phyloP scores from a whole-genome alignment of 768 basidiomycete genomes.

The Hirschioporus abietinus region DNA sequence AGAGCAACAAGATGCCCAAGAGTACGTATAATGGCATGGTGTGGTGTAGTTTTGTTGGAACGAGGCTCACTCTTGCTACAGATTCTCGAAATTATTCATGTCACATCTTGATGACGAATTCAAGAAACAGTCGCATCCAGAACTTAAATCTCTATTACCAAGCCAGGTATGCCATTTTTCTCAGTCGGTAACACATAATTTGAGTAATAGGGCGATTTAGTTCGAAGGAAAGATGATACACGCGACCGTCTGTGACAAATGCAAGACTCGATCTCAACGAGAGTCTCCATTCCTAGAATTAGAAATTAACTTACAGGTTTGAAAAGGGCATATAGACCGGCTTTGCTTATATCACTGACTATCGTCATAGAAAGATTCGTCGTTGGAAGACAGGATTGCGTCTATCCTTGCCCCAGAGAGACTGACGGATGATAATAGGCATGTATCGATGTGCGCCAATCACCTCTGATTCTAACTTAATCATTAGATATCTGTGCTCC shows the following conservation, averaged over 20 bases:
- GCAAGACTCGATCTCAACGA: conserved; percentile 63
- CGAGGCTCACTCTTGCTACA: conserved; percentile 24
- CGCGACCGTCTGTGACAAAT: conserved; percentile 70
- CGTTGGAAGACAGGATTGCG: conserved; percentile 68
- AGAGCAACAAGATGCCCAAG: conserved; percentile 96
- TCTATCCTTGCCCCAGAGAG: conserved; percentile 62
- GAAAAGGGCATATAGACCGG: conserved; percentile 9
- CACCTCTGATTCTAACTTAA: conserved; percentile 2
- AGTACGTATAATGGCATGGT: conserved; percentile 45
- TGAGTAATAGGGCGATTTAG: conserved; percentile 33
- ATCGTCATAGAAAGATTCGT: conserved; percentile 53
- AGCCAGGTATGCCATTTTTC: conserved; percentile 50
- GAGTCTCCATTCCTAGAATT: conserved; percentile 78
- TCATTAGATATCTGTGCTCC: conserved; percentile 71
- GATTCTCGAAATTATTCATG: conserved; percentile 95
- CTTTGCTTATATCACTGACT: background rate
- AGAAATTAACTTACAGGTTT: conserved; percentile 77
- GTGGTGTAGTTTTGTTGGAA: conserved; percentile 2
- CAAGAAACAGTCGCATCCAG: conserved; percentile 64
- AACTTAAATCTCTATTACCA: conserved; percentile 62
- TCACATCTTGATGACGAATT: conserved; percentile 84
- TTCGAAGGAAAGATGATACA: conserved; percentile 87
- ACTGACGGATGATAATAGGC: conserved; percentile 83
- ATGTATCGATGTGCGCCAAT: conserved; percentile 14
- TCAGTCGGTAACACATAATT: background rate